Evolutionary conservation across 2,329 filamentous ascomycete species (phyloP), one percentile per base, ranked within the genome.

Genomic region (Fusarium papillatum): DNA sequence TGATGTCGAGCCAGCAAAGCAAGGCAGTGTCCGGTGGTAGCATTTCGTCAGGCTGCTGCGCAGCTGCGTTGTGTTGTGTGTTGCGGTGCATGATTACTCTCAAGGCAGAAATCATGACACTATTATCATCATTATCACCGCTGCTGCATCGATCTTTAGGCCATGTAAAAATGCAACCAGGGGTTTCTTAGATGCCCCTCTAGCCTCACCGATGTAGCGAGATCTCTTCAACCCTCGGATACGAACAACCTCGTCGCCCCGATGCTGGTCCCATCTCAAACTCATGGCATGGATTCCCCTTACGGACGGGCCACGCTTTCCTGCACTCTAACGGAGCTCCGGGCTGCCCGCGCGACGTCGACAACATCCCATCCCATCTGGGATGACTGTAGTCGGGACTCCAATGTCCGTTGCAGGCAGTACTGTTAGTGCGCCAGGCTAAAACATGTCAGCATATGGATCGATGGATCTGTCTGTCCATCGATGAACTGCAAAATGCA

Each of bases 251-350:
- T 64, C 29, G 53, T 65, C 48, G 48, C 65, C 64, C 57, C 59
- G 64, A 74, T 72, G 68, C 71, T 24, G 72, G 63, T 72, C 48
- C 66, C 64, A 63, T 69, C 67, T 48, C 62, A 71, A 68, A 71
- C 70, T 74, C 53, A 48, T 68, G 61, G 65, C 72, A 79, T 77
- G 76, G 77, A 66, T 73, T 55, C 62, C 70, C 73, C 69, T 48
- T 60, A 65, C 63, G 26, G 62, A 57, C 43, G 41, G 22, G 67
- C 72, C 70, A 77, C 70, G 73, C 70, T 71, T 74, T 74, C 78
- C 78, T 80, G 78, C 73, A 78, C 59, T 74, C 66, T 57, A 69
- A 78, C 69, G 75, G 76, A 72, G 73, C 69, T 69, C 69, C 65
- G 66, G 65, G 66, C 60, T 70, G 74, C 43, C 73, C 72, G 75